A percentile compares a stretch with the other conserved stretches of the same genome.
Conservation (phyloP, 441 rosid genomes). For the Croton laevigatus region DNA sequence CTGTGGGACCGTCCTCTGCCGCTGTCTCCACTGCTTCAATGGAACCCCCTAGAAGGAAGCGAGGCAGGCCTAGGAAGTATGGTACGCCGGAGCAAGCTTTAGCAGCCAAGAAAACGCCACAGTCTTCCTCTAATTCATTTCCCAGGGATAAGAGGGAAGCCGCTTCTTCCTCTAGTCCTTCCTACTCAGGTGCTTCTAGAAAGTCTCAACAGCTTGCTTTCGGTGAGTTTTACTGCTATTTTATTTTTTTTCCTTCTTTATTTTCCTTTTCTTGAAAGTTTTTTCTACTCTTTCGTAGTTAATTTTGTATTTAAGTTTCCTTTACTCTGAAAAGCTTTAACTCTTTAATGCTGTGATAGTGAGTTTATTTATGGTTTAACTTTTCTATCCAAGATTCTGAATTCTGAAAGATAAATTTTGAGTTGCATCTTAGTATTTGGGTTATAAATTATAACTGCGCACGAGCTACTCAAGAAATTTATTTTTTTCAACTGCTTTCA, state of each 20-base stretch:
- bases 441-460: not conserved
- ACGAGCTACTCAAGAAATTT: not conserved
- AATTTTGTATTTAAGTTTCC: not conserved
- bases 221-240: constrained; percentile 34
- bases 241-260: not conserved
- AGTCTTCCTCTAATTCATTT: constrained; percentile 15
- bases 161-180: constrained; percentile 32
- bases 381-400: not conserved
- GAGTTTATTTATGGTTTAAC: not conserved
- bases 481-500: not conserved
- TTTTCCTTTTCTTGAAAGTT: not conserved
- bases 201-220: constrained; percentile 48
- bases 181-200: constrained; percentile 40
- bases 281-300: not conserved
- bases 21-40: constrained; percentile 48
- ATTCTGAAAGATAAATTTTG: not conserved
- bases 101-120: constrained; percentile 67
- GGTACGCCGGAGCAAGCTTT: constrained; percentile 62
- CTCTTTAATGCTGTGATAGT: not conserved
- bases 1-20: constrained; percentile 51
- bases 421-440: not conserved
- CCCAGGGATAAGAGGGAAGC: constrained; percentile 25
- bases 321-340: not conserved
- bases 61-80: constrained; percentile 16
- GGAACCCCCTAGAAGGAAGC: constrained; percentile 34